Conservation (phyloP, 2,329 filamentous ascomycete species). For the Alternaria longipes region DNA sequence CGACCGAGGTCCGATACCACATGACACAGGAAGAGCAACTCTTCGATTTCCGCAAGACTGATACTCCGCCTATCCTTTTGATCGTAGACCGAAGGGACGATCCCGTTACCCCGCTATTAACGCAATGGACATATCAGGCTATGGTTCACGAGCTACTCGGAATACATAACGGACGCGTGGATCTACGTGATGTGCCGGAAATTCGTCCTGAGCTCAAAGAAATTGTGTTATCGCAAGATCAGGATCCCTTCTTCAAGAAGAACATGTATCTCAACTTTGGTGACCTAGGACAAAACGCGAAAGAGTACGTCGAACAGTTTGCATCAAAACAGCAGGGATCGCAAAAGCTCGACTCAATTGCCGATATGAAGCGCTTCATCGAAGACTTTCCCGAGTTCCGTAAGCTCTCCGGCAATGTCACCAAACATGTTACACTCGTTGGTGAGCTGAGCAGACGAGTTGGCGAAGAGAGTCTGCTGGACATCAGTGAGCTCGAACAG, state of each 20-base stretch:
- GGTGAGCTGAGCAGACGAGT: constrained; percentile 91
- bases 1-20: constrained; percentile 88
- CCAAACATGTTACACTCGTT: constrained; percentile 96
- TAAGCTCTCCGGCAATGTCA: constrained; percentile 96
- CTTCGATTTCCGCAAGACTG: constrained; percentile 94
- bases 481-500: constrained; percentile 96
- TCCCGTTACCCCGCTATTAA: constrained; percentile 90
- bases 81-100: constrained; percentile 93
- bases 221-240: constrained; percentile 93
- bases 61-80: constrained; percentile 91
- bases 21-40: constrained; percentile 96
- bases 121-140: constrained; percentile 99
- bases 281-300: constrained; percentile 93
- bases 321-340: constrained; percentile 97
- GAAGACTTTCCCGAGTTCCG: constrained; percentile 99
- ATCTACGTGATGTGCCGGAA: constrained; percentile 84
- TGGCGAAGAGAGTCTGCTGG: constrained; percentile 84
- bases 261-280: constrained; percentile 99
- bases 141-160: constrained; percentile 98
- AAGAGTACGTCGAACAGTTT: constrained; percentile 98
- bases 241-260: constrained; percentile 98
- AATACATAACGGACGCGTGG: constrained; percentile 93
- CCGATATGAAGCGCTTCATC: constrained; percentile 99
- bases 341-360: constrained; percentile 94
- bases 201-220: constrained; percentile 88